These are phyloP conservation scores for Tuber magnatum DNA, from an alignment of 495 filamentous ascomycete genomes.

Conservation along the genomic window DNA sequence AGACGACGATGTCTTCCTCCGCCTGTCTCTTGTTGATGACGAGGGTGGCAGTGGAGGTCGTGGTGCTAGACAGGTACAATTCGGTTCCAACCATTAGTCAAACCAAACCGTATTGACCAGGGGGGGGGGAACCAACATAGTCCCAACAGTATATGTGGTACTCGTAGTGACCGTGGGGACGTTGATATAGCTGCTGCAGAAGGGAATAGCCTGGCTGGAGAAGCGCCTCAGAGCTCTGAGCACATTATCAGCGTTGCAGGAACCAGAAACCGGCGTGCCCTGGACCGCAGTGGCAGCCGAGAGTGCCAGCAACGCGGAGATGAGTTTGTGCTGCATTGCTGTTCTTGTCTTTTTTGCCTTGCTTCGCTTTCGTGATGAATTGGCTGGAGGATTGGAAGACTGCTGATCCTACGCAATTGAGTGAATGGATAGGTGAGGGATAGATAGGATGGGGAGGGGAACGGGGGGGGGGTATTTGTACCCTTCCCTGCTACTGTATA, in stretches of 20 bases:
- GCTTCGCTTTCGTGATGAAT: neutral
- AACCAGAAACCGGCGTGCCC: neutral
- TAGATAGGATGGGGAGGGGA: neutral
- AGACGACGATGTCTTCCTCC: conserved; percentile 9
- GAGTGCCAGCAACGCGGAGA: neutral
- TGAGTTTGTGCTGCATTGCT: neutral
- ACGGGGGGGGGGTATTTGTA: neutral
- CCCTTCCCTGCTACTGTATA: neutral
- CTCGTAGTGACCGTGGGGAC: conserved; percentile 10
- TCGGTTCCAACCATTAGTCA: neutral
- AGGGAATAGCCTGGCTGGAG: conserved; percentile 17
- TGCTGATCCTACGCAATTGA: neutral
- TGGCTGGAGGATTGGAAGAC: neutral
- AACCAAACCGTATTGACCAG: neutral
- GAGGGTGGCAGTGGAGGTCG: neutral
- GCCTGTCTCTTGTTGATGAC: neutral
- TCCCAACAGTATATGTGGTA: conserved; percentile 5
- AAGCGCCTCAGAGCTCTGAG: conserved; percentile 22
- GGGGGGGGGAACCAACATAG: conserved; percentile 3
- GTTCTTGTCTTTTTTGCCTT: neutral
- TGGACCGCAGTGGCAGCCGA: neutral
- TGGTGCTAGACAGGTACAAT: neutral
- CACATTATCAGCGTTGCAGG: conserved; percentile 26
- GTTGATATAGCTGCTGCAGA: conserved; percentile 19
- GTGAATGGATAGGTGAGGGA: neutral